A percentile compares a stretch with the other conserved stretches of the same genome.
These are phyloP conservation scores for Cupressus sempervirens DNA, from an alignment of 75 land plant species.

Conservation along the genomic window DNA sequence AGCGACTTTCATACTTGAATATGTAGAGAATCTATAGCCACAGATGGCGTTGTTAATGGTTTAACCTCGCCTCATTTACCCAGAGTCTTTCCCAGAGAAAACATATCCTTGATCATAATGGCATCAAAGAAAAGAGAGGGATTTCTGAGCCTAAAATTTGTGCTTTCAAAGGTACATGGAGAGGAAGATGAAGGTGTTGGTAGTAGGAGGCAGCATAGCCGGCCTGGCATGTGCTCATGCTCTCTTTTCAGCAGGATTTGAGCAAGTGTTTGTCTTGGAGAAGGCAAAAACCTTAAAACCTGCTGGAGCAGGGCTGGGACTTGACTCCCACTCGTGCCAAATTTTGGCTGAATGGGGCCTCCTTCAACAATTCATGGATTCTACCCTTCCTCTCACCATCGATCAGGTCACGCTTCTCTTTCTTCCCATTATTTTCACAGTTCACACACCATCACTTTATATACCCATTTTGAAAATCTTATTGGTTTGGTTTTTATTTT, in stretches of 20 bases:
- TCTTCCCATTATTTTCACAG: neutral
- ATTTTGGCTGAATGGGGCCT: constrained; percentile 47
- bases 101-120: too few species aligned
- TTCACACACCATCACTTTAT: neutral
- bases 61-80: too few species aligned
- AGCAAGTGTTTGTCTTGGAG: constrained; percentile 57
- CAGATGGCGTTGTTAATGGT: too few species aligned
- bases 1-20: too few species aligned
- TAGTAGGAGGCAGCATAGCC: constrained; percentile 82
- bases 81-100: too few species aligned
- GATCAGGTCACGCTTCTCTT: constrained; percentile 7
- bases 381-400: constrained; percentile 49
- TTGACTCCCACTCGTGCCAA: constrained; percentile 43
- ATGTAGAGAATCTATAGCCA: too few species aligned
- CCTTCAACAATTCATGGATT: constrained; percentile 24
- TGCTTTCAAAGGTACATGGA: neutral
- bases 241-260: constrained; percentile 42
- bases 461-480: neutral
- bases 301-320: constrained; percentile 73
- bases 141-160: too few species aligned
- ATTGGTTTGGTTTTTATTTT: neutral
- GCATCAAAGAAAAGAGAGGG: too few species aligned
- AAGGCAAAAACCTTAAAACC: constrained; percentile 40
- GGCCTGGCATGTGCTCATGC: constrained; percentile 75
- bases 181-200: constrained; percentile 41